phyloP scores from a whole-genome alignment of 495 filamentous ascomycete species.

The Penicillium parvum region DNA sequence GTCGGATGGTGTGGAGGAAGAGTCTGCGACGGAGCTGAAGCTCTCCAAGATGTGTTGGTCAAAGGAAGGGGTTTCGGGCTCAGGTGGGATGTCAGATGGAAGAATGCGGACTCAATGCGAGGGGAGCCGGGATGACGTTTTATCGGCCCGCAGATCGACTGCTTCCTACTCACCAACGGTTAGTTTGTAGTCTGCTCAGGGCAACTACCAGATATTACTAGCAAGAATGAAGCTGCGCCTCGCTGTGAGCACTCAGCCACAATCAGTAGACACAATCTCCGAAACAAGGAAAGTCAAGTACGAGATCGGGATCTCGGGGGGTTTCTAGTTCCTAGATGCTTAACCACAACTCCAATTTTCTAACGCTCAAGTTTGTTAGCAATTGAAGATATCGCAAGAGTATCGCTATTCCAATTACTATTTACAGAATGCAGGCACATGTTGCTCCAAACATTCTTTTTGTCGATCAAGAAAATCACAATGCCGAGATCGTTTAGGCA shows the following conservation, averaged over 20 bases:
- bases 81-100: constrained; percentile 5
- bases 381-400: no score
- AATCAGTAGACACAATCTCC: no score
- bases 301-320: no score
- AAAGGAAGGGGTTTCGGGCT: not conserved
- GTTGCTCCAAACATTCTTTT: no score
- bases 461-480: no score
- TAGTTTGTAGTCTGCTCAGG: not conserved
- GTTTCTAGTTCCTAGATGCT: not conserved
- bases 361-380: no score
- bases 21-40: not conserved
- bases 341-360: not conserved
- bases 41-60: not conserved
- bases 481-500: no score
- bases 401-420: no score
- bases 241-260: not conserved
- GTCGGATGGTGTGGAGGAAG: not conserved
- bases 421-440: no score
- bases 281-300: no score
- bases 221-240: not conserved
- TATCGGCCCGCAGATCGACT: constrained; percentile 16
- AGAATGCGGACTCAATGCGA: constrained; percentile 17
- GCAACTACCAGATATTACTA: not conserved
- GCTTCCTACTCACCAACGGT: constrained; percentile 10
- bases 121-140: constrained; percentile 20